Base-by-base conservation (phyloP, 2,329 filamentous ascomycete genomes). In the Alternaria arborescens region DNA sequence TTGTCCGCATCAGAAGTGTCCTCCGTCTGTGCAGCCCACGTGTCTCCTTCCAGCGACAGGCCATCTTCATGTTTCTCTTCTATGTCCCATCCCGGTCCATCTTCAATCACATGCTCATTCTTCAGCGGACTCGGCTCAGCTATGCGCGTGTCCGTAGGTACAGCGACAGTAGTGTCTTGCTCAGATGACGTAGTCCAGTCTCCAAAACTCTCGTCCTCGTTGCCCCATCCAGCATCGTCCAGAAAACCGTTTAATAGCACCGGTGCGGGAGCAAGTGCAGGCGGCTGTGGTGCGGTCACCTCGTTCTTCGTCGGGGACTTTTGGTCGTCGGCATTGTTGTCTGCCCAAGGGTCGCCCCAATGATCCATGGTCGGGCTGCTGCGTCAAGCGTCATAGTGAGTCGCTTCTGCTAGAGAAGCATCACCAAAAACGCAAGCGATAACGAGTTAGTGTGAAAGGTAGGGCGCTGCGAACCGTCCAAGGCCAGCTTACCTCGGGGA, bases 271-370 rank as follows among this genome's bases (percentile, higher is more conserved):
- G 66, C 52, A 18, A 60, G 52, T 4, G 66, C 59, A 20, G 61
- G 59, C 16, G 66, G 67, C 30, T 53, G 65, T 43, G 67, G 64
- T 46, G 67, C 69, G 24, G 62, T 64, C 64, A 73, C 64, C 64
- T 67, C 58, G 56, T 64, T 55, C 66, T 76, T 73, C 48, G 67
- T 61, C 32, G 69, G 65, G 38, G 61, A 65, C 51, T 59, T 51
- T 64, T 64, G 58, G 60, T 66, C 59, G 58, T 66, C 63, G 68
- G 66, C 63, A 71, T 77, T 71, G 66, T 78, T 76, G 62, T 60
- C 58, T 40, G 76, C 76, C 77, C 77, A 79, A 68, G 77, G 77
- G 76, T 79, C 77, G 65, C 76, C 74, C 77, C 77, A 79, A 66
- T 78, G 73, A 73, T 79, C 77, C 77, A 79, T 79, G 58, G 62